Evolutionary conservation across 768 basidiomycete genomes (phyloP).

Genomic region (Panaeolus cyanescens): DNA sequence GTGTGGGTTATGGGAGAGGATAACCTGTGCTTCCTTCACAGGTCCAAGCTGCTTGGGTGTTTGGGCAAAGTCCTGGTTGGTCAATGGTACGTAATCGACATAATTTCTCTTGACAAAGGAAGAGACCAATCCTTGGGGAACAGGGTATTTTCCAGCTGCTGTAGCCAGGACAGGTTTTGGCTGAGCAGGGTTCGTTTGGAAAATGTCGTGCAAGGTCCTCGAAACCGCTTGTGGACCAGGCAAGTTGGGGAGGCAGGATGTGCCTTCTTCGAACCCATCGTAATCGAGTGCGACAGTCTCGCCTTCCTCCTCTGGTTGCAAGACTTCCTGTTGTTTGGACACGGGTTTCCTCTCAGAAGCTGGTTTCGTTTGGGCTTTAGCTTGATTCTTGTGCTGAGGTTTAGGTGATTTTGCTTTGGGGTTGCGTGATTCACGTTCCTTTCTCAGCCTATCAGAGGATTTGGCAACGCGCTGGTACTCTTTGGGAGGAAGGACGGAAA

Average conservation of each 20-base stretch:
- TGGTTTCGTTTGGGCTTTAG: too few species aligned
- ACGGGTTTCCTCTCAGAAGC: too few species aligned
- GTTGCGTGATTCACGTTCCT: not conserved
- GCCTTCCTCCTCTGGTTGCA: not conserved
- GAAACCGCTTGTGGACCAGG: constrained; percentile 21
- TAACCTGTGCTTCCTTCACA: constrained; percentile 41
- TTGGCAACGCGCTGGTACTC: not conserved
- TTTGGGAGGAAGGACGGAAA: constrained; percentile 1
- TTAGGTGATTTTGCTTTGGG: not conserved
- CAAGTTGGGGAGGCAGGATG: constrained; percentile 22
- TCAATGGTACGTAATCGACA: constrained; percentile 39
- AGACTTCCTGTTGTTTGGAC: not conserved
- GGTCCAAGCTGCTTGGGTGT: constrained; percentile 37
- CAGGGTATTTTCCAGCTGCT: not conserved
- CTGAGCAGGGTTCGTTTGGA: constrained; percentile 10
- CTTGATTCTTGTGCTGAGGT: not conserved
- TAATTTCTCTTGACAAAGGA: constrained; percentile 49
- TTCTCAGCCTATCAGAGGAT: not conserved
- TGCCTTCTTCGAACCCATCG: constrained; percentile 19
- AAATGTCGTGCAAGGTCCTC: constrained; percentile 23
- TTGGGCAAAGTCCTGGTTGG: constrained; percentile 25
- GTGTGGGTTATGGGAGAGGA: constrained; percentile 35
- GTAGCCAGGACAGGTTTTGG: not conserved
- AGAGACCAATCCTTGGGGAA: constrained; percentile 6
- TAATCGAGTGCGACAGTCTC: not conserved